A percentile compares a stretch with the other conserved stretches of the same genome.
These are phyloP conservation scores for Cryptosporidium sp. DNA, from an alignment of 169 alveolate genomes.

Conservation along the genomic window DNA sequence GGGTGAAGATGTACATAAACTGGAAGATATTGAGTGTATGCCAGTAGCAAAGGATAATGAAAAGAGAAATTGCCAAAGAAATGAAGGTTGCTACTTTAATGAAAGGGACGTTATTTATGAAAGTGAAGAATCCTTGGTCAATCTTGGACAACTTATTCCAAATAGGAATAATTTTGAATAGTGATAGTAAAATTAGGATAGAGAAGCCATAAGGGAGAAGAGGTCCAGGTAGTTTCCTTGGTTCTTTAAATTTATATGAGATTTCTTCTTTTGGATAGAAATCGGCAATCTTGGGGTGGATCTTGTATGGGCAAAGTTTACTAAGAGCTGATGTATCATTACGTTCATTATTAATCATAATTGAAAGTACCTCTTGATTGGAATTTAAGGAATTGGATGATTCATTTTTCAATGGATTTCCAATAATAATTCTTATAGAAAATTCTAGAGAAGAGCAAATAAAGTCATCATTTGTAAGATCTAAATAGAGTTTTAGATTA, in stretches of 20 bases:
- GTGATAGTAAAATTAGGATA: neutral
- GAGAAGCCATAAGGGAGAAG: constrained; percentile 35
- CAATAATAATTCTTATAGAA: constrained; percentile 3
- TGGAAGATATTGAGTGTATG: constrained; percentile 63
- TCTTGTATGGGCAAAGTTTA: constrained; percentile 41
- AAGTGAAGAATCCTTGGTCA: neutral
- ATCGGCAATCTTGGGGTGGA: constrained; percentile 43
- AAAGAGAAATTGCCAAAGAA: constrained; percentile 20
- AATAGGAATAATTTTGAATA: neutral
- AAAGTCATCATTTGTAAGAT: constrained; percentile 30
- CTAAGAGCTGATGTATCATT: neutral
- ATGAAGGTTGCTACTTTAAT: constrained; percentile 5
- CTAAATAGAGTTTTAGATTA: constrained; percentile 8
- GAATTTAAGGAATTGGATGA: neutral
- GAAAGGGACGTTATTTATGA: neutral
- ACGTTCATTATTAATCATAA: neutral
- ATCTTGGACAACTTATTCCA: constrained; percentile 38
- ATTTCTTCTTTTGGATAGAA: constrained; percentile 58
- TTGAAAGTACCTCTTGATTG: neutral
- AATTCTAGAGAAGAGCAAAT: constrained; percentile 59
- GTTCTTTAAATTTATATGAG: constrained; percentile 44
- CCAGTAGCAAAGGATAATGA: constrained; percentile 60
- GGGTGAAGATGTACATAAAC: constrained; percentile 43
- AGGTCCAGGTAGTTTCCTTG: constrained; percentile 68
- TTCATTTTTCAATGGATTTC: neutral